Base-by-base conservation (phyloP, 371 early-diverging fungal species). In the Coemansia sp. region DNA sequence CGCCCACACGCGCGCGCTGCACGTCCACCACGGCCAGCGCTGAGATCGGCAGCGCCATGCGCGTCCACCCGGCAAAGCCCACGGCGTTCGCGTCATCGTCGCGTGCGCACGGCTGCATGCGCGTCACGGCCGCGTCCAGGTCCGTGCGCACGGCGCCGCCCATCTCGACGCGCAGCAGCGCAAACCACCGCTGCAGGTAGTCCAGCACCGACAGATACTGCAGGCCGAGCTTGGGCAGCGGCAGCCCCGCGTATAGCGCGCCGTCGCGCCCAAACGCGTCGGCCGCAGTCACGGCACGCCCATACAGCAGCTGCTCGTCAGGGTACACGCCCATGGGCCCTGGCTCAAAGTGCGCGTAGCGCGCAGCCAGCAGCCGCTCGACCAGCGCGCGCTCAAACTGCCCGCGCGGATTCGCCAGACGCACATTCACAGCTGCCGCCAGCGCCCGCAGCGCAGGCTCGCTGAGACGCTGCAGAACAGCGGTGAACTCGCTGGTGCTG, bases 121-220 rank as follows among this genome's bases (percentile, higher is more conserved):
- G 83, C 33, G 82, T 81, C 0, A 94, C 88, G 0, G 87, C 93
- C 64, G 96, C 96, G 63, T 92, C 89, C 38, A 98, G 80, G 75
- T 94, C 94, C 62, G 91, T 87, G 38, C 94, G 84, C 37, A 98
- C 90, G 55, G 88, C 91, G 62, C 86, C 89, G 1, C 85, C 83
- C 55, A 84, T 83, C 69, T 97, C 94, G 18, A 92, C 66, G 11
- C 86, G 86, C 80, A 88, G 89, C 24, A 98, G 81, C n/a, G 84
- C 84, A 55, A 91, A 90, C 63, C 93, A 90, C 43, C 99, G 86
- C 31, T 87, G 77, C 36, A 98, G 77, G 72, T 96, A 96, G 69
- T 98, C 99, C 63, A 88, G 87, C 14, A 94, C 66, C 0, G 95
- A 91, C 72, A 98, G 80, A 72, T 90, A 98, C 77, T 98, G 99